Base-by-base conservation (phyloP, 331 rosid genomes). In the Pyrus hybrid region DNA sequence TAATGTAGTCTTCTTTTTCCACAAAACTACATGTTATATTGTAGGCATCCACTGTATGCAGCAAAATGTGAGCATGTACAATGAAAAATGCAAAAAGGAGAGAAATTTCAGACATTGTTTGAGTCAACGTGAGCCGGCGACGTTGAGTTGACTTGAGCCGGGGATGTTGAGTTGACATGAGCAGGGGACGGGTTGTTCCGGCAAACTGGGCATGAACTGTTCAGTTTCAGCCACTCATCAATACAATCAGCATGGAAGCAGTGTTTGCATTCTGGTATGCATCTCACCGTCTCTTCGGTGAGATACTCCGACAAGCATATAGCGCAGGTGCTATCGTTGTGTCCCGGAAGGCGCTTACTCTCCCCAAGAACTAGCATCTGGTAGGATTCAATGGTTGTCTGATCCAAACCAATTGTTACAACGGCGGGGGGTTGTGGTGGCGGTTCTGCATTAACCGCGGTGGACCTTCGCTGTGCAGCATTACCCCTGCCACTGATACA, bases 191-290 rank as follows among this genome's bases (percentile, higher is more conserved):
- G 91, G 41, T 84, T n/a, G 68, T 87, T 93, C 6, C 97, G 82
- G 79, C 98, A 91, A 74, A 88, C 86, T 2, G 98, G 98, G 72
- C 93, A 91, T 4, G 88, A 81, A 13, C 63, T 58, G 29, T 89
- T 89, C 82, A 83, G 70, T 29, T 86, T 77, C 20, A 93, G 98
- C 98, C 98, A 87, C 79, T 84, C 86, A 61, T 91, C 98, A 4
- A 93, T 85, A 67, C 96, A 93, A 5, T 82, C 92, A 20, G 85
- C 86, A 79, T 91, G 98, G 80, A 91, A 93, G 83, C 97, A 91
- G 66, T 93, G 97, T 13, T 84, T 81, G 82, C 98, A 93, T 71
- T 87, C 88, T 1, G 98, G 97, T 41, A 93, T 91, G 67, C 88
- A 87, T 85, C 93, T 80, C 17, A 91, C 26, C 0, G 91, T 89